Base-by-base conservation (phyloP, 1,284 basidiomycete genomes). In the Leccinum pachyderme region DNA sequence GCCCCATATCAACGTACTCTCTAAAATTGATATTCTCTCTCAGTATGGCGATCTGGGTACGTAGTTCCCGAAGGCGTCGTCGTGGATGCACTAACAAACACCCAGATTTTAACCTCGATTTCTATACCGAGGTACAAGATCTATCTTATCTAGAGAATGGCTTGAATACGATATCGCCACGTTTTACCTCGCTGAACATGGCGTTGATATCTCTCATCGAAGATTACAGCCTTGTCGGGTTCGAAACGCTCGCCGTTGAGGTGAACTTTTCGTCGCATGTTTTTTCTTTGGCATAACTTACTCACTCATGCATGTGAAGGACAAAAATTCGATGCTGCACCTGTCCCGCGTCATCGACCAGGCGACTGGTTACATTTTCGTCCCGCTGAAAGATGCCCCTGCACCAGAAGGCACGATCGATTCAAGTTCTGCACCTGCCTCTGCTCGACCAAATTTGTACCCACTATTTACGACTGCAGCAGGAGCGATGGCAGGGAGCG, bases 61-160 rank as follows among this genome's bases (percentile, higher is more conserved):
- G 64, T 43, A 8, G 2, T 9, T 31, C 35, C 9, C 7, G 3
- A 43, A 2, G 22, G n/a, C 43, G n/a, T 5, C n/a, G n/a, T 2
- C 27, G n/a, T 25, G 28, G 13, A n/a, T 22, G 3, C 22, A 8
- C 50, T 54, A 7, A 70, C 31, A 22, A 28, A 51, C 44, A 49
- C 22, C 55, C 63, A 96, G 95, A 95, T 37, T 98, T 99, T 78
- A 97, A 96, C 66, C 85, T 99, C 43, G 93, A 96, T 62, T 99
- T 93, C 72, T 99, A 99, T 71, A 98, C 97, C 41, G 93, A 99
- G 72, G 96, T 97, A 0, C 95, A 98, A 73, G 95, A 99, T 70
- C 79, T 99, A 0, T 88, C 89, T 0, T 91, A 98, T 71, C 83
- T 99, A 6, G 82, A 92, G 61, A 89, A 87, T 56, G 77, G 84